Evolutionary conservation across 495 filamentous ascomycete species (phyloP).

Genomic region (Neurospora sp.): DNA sequence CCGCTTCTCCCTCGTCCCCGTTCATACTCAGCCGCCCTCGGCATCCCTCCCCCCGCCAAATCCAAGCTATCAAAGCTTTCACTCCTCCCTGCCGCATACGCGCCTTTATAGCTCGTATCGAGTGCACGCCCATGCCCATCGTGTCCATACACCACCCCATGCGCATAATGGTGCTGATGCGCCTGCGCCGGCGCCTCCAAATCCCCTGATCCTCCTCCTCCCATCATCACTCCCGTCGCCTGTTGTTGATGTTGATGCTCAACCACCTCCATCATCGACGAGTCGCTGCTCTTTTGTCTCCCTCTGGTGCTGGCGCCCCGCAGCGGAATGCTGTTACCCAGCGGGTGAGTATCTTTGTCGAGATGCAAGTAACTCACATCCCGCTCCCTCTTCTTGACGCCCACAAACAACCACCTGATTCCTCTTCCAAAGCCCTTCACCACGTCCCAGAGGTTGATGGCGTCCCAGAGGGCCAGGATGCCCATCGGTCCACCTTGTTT

Average conservation of each 20-base stretch:
- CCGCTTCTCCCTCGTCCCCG: not conserved
- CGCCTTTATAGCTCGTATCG: not conserved
- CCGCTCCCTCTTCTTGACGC: slow-evolving; percentile 42
- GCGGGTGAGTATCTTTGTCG: not conserved
- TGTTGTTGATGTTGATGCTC: not conserved
- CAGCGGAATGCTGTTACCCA: not conserved
- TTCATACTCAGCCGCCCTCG: not conserved
- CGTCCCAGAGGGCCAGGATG: slow-evolving; percentile 49
- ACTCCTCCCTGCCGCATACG: not conserved
- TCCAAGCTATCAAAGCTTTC: not conserved
- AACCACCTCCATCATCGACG: not conserved
- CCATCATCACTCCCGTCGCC: not conserved
- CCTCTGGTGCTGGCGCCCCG: not conserved
- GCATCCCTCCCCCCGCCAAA: not conserved
- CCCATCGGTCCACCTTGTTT: slow-evolving; percentile 58
- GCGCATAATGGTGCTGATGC: not conserved
- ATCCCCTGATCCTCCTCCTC: not conserved
- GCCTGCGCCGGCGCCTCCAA: not conserved
- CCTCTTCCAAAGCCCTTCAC: slow-evolving; percentile 67
- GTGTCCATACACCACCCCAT: not conserved
- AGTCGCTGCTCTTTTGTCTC: not conserved
- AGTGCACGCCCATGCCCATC: not conserved
- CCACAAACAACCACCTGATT: slow-evolving; percentile 72
- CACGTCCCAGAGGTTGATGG: slow-evolving; percentile 78
- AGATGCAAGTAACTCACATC: slow-evolving; percentile 30